A percentile compares a stretch with the other conserved stretches of the same genome.
phyloP scores from a whole-genome alignment of 2,329 filamentous ascomycete genomes.

The Rugonectria rugulosa region DNA sequence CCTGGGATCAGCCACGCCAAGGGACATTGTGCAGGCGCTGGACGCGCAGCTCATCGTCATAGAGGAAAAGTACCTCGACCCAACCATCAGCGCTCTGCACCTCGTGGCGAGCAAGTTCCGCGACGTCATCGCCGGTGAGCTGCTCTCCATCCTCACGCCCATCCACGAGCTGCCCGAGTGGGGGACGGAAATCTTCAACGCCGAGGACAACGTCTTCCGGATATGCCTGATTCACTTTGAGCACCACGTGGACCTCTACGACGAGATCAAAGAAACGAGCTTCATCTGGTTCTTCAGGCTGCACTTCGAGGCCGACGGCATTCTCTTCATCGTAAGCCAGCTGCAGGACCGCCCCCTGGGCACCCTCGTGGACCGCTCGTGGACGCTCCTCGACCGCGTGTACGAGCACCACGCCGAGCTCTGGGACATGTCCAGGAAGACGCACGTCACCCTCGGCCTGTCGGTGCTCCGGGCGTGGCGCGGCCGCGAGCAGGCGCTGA shows the following conservation, averaged over 20 bases:
- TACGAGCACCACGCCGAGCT: conserved; percentile 14
- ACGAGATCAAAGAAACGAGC: conserved; percentile 8
- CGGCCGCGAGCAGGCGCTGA: conserved; percentile 5
- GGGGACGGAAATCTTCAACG: conserved; percentile 18
- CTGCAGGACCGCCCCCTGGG: conserved; percentile 11
- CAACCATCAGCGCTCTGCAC: conserved; percentile 8
- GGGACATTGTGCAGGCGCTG: not conserved
- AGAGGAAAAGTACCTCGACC: conserved; percentile 10
- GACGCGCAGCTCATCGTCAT: conserved; percentile 5
- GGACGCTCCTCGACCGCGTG: conserved; percentile 10
- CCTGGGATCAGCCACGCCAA: not conserved
- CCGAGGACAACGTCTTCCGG: conserved; percentile 16
- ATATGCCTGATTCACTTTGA: conserved; percentile 15
- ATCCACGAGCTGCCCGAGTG: conserved; percentile 16
- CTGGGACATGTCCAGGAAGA: conserved; percentile 12
- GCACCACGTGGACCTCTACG: conserved; percentile 10
- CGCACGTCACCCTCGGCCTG: not conserved
- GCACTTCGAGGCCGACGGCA: conserved; percentile 17
- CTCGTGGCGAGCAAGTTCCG: conserved; percentile 6
- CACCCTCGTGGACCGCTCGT: conserved; percentile 9
- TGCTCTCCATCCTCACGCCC: conserved; percentile 10
- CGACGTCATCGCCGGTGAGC: not conserved
- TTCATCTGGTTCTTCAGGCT: conserved; percentile 12
- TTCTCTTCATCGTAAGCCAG: conserved; percentile 15
- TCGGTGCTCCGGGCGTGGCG: conserved; percentile 15